Percentiles rank a stretch among this genome's conserved stretches.
phyloP scores from a whole-genome alignment of 495 filamentous ascomycete species.

The Penicillium samsonianum region DNA sequence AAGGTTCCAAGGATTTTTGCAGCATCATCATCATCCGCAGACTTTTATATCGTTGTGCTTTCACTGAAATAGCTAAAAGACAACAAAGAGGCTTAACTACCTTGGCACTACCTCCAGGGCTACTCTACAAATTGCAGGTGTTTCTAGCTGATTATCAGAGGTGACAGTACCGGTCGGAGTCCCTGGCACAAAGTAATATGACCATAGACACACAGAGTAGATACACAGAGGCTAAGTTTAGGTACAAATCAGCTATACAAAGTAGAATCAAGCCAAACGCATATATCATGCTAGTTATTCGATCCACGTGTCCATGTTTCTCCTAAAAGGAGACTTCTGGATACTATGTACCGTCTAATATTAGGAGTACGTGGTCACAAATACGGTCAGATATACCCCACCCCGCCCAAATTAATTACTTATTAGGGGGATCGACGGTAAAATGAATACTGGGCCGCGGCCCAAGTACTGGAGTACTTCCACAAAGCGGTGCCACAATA shows the following conservation, averaged over 20 bases:
- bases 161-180: neutral
- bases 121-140: neutral
- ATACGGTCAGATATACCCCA: slow-evolving; percentile 11
- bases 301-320: neutral
- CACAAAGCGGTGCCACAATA: slow-evolving; percentile 6
- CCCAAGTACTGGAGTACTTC: slow-evolving; percentile 16
- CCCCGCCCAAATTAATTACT: slow-evolving; percentile 15
- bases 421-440: slow-evolving; percentile 15
- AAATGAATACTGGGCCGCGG: slow-evolving; percentile 15
- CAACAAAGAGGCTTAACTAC: neutral
- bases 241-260: neutral
- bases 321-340: neutral
- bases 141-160: neutral
- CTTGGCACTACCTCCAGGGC: neutral
- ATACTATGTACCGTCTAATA: too few species aligned
- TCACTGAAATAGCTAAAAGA: neutral
- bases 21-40: neutral
- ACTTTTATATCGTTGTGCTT: neutral
- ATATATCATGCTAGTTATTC: neutral
- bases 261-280: neutral
- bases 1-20: neutral
- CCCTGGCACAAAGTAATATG: neutral
- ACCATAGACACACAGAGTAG: neutral
- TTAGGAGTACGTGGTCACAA: neutral
- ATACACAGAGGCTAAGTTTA: neutral